Evolutionary conservation across 768 basidiomycete species (phyloP).

Genomic region (Termitomyces sp.): DNA sequence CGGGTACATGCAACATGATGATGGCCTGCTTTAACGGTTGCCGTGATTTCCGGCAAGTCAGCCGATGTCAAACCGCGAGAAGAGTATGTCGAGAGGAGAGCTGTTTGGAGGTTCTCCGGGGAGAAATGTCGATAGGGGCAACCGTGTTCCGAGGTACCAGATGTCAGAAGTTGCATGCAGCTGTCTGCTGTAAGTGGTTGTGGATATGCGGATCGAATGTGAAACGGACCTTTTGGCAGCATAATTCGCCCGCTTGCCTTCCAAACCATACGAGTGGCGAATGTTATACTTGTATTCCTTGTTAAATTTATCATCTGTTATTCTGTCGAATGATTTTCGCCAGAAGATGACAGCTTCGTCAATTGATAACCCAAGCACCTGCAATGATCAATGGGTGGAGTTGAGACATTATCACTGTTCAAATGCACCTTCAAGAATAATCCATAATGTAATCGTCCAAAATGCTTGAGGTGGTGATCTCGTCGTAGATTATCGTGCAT

Average conservation of each 20-base stretch:
- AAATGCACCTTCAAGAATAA: slow-evolving; percentile 84
- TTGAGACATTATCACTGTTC: not conserved
- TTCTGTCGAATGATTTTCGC: slow-evolving; percentile 77
- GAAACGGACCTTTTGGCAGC: slow-evolving; percentile 72
- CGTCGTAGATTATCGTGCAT: slow-evolving; percentile 73
- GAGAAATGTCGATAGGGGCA: slow-evolving; percentile 94
- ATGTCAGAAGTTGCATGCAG: slow-evolving; percentile 83
- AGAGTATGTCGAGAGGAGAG: slow-evolving; percentile 65
- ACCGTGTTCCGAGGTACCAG: slow-evolving; percentile 60
- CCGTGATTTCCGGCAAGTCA: slow-evolving; percentile 81
- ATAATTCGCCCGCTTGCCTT: slow-evolving; percentile 94
- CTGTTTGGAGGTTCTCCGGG: slow-evolving; percentile 73
- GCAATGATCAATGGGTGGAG: not conserved
- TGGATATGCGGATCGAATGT: not conserved
- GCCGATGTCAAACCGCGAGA: slow-evolving; percentile 55
- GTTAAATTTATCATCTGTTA: slow-evolving; percentile 94
- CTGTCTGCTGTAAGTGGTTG: slow-evolving; percentile 33
- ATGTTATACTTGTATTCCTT: slow-evolving; percentile 98
- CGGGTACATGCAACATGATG: slow-evolving; percentile 97
- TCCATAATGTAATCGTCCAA: slow-evolving; percentile 85
- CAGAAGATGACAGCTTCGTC: slow-evolving; percentile 94
- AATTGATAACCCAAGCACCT: slow-evolving; percentile 90
- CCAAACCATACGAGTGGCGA: slow-evolving; percentile 89
- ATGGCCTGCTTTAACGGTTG: slow-evolving; percentile 70
- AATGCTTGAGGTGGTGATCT: slow-evolving; percentile 89